Conservation (phyloP, 805 yeast genomes). For the Kodamaea laetipori region DNA sequence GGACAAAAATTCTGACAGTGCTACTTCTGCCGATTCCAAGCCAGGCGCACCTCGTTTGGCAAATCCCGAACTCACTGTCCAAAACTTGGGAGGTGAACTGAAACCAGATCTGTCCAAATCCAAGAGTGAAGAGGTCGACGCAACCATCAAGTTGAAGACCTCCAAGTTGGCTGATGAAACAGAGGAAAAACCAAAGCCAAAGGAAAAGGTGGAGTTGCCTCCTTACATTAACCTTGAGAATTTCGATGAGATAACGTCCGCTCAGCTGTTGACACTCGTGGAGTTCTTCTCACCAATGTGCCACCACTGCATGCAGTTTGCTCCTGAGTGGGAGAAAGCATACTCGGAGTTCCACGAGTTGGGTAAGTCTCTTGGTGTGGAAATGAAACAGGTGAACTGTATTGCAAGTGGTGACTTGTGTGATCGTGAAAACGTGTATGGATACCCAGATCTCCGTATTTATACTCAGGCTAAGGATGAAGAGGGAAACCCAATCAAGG, state of each 20-base stretch:
- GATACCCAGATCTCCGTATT: constrained; percentile 72
- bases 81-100: constrained; percentile 2
- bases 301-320: constrained; percentile 73
- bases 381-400: constrained; percentile 82
- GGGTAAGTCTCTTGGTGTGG: constrained; percentile 45
- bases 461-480: constrained; percentile 57
- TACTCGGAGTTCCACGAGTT: constrained; percentile 52
- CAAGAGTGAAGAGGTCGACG: background rate
- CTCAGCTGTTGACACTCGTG: constrained; percentile 65
- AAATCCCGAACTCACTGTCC: background rate
- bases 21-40: background rate
- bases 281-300: constrained; percentile 94
- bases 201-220: constrained; percentile 39
- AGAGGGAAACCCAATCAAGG: constrained; percentile 26
- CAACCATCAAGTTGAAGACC: constrained; percentile 4
- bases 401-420: constrained; percentile 86
- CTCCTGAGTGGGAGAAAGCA: constrained; percentile 80
- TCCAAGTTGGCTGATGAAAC: constrained; percentile 5
- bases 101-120: background rate
- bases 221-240: constrained; percentile 48
- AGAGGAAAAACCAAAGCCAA: background rate
- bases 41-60: constrained; percentile 1
- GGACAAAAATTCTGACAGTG: background rate
- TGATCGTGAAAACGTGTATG: constrained; percentile 56
- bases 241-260: constrained; percentile 50